A percentile compares a stretch with the other conserved stretches of the same genome.
phyloP scores from a whole-genome alignment of 176 grass and related monocot genomes.

The Poa annua region DNA sequence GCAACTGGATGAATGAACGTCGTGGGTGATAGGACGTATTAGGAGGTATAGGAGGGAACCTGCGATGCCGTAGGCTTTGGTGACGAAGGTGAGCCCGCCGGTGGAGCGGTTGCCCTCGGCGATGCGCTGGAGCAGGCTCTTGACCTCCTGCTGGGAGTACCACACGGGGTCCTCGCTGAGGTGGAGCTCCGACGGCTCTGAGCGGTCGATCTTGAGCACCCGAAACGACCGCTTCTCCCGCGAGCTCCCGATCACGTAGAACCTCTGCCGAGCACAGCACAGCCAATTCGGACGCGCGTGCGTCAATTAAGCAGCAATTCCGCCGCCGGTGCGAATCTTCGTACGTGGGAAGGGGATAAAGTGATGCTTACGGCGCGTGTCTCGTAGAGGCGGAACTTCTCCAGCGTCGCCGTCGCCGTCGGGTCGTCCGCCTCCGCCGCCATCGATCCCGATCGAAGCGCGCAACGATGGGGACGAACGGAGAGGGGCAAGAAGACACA shows the following conservation, averaged over 20 bases:
- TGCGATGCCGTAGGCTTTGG: constrained; percentile 93
- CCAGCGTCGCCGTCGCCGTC: constrained; percentile 55
- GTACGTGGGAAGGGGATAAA: background rate
- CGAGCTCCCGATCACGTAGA: constrained; percentile 93
- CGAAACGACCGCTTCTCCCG: constrained; percentile 83
- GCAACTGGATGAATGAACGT: background rate
- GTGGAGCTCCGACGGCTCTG: constrained; percentile 80
- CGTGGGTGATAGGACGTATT: background rate
- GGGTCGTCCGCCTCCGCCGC: constrained; percentile 62
- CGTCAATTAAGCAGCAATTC: background rate
- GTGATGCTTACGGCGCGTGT: constrained; percentile 71
- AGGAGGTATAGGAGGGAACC: constrained; percentile 15
- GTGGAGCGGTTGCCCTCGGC: constrained; percentile 89
- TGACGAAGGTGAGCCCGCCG: constrained; percentile 74
- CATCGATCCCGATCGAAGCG: constrained; percentile 31
- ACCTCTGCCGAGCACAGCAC: constrained; percentile 51
- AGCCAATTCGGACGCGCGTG: background rate
- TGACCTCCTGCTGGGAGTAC: constrained; percentile 87
- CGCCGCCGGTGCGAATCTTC: background rate
- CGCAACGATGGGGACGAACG: constrained; percentile 11
- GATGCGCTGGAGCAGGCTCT: constrained; percentile 86
- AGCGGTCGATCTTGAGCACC: constrained; percentile 98
- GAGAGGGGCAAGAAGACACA: background rate
- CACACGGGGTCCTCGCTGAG: constrained; percentile 92
- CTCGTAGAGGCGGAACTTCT: constrained; percentile 95